Percentiles rank a stretch among this genome's conserved stretches.
Conservation (phyloP, 371 early-diverging fungal species). For the Mortierella sp. region DNA sequence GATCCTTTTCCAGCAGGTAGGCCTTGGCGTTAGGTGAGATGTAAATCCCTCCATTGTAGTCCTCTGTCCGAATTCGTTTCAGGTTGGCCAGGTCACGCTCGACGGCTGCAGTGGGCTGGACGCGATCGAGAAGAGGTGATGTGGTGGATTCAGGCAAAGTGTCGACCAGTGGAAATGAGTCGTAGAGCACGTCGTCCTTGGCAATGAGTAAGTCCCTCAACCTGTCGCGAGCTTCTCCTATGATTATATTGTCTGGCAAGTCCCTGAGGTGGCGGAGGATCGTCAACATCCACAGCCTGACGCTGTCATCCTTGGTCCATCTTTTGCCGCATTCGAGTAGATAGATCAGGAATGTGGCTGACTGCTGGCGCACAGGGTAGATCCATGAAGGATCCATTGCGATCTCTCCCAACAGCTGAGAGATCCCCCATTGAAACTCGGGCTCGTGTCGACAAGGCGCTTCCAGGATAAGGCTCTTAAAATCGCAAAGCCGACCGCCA, state of each 20-base stretch:
- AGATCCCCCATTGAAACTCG: conserved; percentile 22
- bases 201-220: not conserved
- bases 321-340: not conserved
- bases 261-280: not conserved
- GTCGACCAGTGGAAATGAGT: not conserved
- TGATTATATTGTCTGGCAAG: not conserved
- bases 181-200: not conserved
- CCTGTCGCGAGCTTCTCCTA: not conserved
- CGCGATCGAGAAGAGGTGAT: not conserved
- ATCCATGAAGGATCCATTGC: not conserved
- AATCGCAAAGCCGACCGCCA: conserved; percentile 1
- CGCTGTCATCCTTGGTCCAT: not conserved
- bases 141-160: not conserved
- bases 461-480: conserved; percentile 5
- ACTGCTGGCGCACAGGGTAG: not conserved
- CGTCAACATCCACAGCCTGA: conserved; percentile 12
- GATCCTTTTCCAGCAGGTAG: not conserved
- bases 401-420: conserved; percentile 26
- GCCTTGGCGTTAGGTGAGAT: conserved; percentile 10
- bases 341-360: conserved; percentile 6
- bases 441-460: conserved; percentile 8
- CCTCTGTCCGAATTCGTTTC: not conserved
- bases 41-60: not conserved
- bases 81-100: conserved; percentile 6
- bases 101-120: not conserved